Percentiles rank a stretch among this genome's conserved stretches.
These are phyloP conservation scores for Apostasia shenzhenica DNA, from an alignment of 106 monocot genomes.

Conservation along the genomic window DNA sequence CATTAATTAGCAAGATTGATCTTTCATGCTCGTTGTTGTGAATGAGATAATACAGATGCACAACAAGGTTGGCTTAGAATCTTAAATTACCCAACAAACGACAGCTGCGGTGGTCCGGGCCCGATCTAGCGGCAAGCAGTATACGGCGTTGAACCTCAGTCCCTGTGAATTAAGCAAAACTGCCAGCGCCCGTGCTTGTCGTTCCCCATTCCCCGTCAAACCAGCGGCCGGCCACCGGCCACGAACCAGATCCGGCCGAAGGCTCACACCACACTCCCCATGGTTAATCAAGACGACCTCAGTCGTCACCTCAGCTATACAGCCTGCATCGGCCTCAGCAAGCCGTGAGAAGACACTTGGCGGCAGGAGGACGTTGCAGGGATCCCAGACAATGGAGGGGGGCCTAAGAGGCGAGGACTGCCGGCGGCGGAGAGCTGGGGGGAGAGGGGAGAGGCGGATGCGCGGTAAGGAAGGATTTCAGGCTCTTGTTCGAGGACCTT, in stretches of 20 bases:
- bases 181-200: conserved; percentile 62
- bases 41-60: neutral
- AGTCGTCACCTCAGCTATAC: neutral
- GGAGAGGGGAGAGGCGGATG: conserved; percentile 84
- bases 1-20: neutral
- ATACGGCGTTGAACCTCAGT: conserved; percentile 34
- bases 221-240: conserved; percentile 52
- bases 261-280: conserved; percentile 37
- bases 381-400: conserved; percentile 63
- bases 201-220: conserved; percentile 63
- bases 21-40: neutral
- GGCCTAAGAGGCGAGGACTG: conserved; percentile 43
- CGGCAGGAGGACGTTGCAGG: conserved; percentile 64
- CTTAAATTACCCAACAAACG: conserved; percentile 38
- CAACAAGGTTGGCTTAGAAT: neutral
- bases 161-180: conserved; percentile 60
- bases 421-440: conserved; percentile 63
- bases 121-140: conserved; percentile 58
- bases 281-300: conserved; percentile 52
- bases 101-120: conserved; percentile 47
- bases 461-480: conserved; percentile 80
- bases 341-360: conserved; percentile 13
- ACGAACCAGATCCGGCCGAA: conserved; percentile 58
- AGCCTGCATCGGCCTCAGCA: neutral
- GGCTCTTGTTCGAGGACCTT: conserved; percentile 80